phyloP scores from a whole-genome alignment of 2,329 filamentous ascomycete genomes.

The Trichophyton schoenleinii region DNA sequence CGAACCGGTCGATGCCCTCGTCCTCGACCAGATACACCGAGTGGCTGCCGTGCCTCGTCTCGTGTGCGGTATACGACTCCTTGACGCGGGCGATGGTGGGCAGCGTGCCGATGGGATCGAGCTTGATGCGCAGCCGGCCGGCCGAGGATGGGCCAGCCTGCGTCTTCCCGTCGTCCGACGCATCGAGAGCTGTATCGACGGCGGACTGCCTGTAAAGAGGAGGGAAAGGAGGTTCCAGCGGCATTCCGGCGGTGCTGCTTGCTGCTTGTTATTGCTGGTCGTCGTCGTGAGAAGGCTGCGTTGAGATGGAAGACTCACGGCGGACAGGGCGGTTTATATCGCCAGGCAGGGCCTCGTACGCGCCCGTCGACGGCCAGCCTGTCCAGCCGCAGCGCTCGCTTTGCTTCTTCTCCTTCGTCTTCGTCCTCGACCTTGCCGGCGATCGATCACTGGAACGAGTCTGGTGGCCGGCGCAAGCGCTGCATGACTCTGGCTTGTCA shows the following conservation, averaged over 20 bases:
- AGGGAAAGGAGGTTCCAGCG: conserved; percentile 1
- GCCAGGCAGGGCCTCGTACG: not conserved
- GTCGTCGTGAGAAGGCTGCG: not conserved
- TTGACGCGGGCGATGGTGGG: conserved; percentile 8
- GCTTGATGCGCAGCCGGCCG: not conserved
- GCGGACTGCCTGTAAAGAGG: not conserved
- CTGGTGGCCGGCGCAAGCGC: not conserved
- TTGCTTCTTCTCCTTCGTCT: not conserved
- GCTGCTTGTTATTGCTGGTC: not conserved
- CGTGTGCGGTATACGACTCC: not conserved
- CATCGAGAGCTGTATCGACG: not conserved
- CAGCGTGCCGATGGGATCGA: conserved; percentile 5
- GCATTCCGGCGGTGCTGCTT: not conserved
- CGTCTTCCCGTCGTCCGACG: not conserved
- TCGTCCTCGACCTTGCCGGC: not conserved
- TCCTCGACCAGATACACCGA: conserved; percentile 8
- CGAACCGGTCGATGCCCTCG: conserved; percentile 6
- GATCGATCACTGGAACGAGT: not conserved
- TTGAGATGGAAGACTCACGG: not conserved
- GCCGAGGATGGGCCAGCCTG: not conserved
- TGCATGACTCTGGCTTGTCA: not conserved
- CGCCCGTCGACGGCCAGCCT: not conserved
- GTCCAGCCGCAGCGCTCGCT: not conserved
- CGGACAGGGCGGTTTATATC: not conserved
- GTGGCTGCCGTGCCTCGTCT: not conserved